Base-by-base conservation (phyloP, 148 eudicot genomes). In the Vaccinium myrtillus region DNA sequence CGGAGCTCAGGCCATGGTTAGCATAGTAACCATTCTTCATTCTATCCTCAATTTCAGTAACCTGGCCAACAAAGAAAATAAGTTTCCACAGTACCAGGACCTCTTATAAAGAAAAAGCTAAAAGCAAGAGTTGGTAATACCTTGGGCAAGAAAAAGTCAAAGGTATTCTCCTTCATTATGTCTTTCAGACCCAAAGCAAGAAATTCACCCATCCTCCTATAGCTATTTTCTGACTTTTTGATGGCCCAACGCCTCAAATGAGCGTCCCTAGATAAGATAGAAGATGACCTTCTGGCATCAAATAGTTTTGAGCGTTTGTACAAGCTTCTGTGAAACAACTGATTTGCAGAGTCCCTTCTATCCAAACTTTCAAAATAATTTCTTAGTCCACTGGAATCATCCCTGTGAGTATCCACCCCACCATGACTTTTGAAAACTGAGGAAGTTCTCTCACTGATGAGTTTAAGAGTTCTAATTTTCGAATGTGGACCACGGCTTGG, bases 291-390 rank as follows among this genome's bases (percentile, higher is more conserved):
- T 84, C 96, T 87, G 82, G 94, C 88, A 92, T 94, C 99, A 88
- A 88, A 89, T 16, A 94, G 77, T 89, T 96, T 96, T 78, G 95
- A 90, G 75, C 99, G 95, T 84, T 91, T 95, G 88, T 96, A 96
- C 88, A 95, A 90, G 89, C 91, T 96, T 83, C 91, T 92, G 74
- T 90, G 89, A 81, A 96, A 96, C 79, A 93, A 87, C 79, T 92
- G 98, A 87, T 92, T 96, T 70, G 93, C 90, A 51, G 93, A 91
- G 86, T 93, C 99, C 87, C 98, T 95, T 86, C 87, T 92, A 56
- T 92, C 95, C 87, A 91, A 93, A 90, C 91, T 95, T 90, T 96
- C 98, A 86, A 96, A 91, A 88, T 96, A 96, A 88, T 93, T 94
- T 88, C 91, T 92, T 83, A 96, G 89, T 82, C 99, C 99, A 87